Conservation (phyloP, 2,329 filamentous ascomycete genomes). For the Aspergillus fumigatiaffinis region DNA sequence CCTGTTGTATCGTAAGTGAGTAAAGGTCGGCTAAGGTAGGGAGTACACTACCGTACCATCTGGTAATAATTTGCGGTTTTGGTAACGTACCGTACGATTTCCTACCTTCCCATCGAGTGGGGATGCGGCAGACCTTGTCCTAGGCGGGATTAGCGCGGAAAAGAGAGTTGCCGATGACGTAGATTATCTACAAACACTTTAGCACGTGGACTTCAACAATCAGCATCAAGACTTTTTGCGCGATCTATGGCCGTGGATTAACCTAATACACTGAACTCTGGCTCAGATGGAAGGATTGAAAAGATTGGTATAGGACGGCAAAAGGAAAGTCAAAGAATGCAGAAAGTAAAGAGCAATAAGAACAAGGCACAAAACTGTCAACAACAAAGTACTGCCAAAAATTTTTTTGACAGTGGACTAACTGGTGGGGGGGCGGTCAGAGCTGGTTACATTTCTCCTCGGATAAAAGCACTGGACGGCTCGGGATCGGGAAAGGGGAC, state of each 20-base stretch:
- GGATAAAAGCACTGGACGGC: background rate
- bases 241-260: background rate
- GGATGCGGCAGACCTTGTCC: background rate
- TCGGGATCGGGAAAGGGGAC: background rate
- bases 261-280: too few relatives aligned
- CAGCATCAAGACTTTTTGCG: background rate
- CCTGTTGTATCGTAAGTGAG: too few relatives aligned
- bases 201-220: background rate
- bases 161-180: background rate
- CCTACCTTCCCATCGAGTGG: background rate
- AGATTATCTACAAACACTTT: background rate
- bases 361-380: background rate
- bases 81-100: too few relatives aligned
- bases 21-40: too few relatives aligned
- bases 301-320: background rate
- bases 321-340: background rate
- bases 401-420: background rate
- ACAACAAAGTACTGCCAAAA: background rate
- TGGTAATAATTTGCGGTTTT: too few relatives aligned
- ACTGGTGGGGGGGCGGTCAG: background rate
- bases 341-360: background rate
- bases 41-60: too few relatives aligned
- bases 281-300: background rate
- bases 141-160: background rate
- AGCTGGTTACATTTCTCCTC: background rate